phyloP scores from a whole-genome alignment of 2,329 filamentous ascomycete species.

The Exophiala xenobiotica region DNA sequence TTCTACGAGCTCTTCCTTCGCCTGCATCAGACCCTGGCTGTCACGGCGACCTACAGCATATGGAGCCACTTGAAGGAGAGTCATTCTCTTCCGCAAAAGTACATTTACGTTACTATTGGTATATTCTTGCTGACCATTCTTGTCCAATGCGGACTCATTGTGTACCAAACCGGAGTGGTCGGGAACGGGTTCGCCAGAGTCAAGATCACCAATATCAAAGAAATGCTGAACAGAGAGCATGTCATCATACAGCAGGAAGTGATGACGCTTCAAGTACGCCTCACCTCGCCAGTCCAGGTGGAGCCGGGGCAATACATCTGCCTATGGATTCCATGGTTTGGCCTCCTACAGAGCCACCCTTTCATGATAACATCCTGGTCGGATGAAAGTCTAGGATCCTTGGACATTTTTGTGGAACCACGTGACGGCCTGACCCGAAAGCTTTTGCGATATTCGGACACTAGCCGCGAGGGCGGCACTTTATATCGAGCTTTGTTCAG shows the following conservation, averaged over 20 bases:
- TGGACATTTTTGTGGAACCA: conserved; percentile 38
- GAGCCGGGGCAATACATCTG: conserved; percentile 25
- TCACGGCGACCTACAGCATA: conserved; percentile 17
- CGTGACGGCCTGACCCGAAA: conserved; percentile 32
- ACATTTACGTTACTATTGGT: conserved; percentile 11
- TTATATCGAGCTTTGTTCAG: conserved; percentile 35
- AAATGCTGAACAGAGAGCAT: no score
- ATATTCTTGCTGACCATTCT: neutral
- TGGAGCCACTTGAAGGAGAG: conserved; percentile 4
- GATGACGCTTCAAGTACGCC: no score
- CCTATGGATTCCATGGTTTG: conserved; percentile 24
- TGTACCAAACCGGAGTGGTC: no score
- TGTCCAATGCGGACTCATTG: no score
- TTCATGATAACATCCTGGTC: conserved; percentile 35
- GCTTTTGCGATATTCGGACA: conserved; percentile 25
- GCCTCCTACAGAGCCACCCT: conserved; percentile 30
- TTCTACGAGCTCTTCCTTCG: conserved; percentile 27
- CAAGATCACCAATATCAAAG: no score
- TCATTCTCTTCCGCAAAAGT: neutral
- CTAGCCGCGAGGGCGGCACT: conserved; percentile 8
- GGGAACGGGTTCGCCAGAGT: no score
- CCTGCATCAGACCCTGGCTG: conserved; percentile 17
- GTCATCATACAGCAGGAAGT: no score
- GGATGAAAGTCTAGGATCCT: conserved; percentile 24
- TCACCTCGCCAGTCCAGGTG: conserved; percentile 13